These are phyloP conservation scores for Gamarada debralockiae DNA, from an alignment of 495 filamentous ascomycete genomes.

Conservation along the genomic window DNA sequence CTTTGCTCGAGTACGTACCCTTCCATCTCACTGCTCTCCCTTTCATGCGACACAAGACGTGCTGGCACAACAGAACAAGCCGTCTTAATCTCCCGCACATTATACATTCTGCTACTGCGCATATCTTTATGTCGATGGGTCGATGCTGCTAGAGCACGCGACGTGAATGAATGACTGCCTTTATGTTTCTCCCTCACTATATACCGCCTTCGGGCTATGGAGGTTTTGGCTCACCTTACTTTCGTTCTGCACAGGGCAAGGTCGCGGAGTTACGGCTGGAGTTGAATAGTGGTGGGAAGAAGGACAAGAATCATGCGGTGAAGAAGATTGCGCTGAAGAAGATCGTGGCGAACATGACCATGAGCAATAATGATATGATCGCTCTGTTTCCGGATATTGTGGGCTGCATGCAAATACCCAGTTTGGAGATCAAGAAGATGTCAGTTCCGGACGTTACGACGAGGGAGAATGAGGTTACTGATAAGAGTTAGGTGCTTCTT, in stretches of 20 bases:
- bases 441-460: conserved; percentile 5
- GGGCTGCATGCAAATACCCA: conserved; percentile 88
- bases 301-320: conserved; percentile 94
- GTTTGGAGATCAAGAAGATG: conserved; percentile 99
- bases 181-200: conserved; percentile 46
- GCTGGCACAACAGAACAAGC: neutral
- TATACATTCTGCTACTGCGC: no score
- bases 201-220: conserved; percentile 20
- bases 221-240: conserved; percentile 20
- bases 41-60: conserved; percentile 3
- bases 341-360: conserved; percentile 99
- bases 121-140: no score
- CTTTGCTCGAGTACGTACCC: conserved; percentile 88
- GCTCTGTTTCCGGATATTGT: conserved; percentile 94
- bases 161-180: conserved; percentile 7
- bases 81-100: no score
- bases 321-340: conserved; percentile 99
- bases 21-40: neutral
- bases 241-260: conserved; percentile 74
- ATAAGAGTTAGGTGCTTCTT: conserved; percentile 77
- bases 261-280: conserved; percentile 95
- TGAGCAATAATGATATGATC: conserved; percentile 99
- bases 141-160: neutral
- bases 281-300: conserved; percentile 89
- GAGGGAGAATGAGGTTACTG: conserved; percentile 24